Evolutionary conservation across 352 stramenopile genomes (phyloP), one percentile per base, ranked within the genome.

Genomic region (Blastocystis sp.): DNA sequence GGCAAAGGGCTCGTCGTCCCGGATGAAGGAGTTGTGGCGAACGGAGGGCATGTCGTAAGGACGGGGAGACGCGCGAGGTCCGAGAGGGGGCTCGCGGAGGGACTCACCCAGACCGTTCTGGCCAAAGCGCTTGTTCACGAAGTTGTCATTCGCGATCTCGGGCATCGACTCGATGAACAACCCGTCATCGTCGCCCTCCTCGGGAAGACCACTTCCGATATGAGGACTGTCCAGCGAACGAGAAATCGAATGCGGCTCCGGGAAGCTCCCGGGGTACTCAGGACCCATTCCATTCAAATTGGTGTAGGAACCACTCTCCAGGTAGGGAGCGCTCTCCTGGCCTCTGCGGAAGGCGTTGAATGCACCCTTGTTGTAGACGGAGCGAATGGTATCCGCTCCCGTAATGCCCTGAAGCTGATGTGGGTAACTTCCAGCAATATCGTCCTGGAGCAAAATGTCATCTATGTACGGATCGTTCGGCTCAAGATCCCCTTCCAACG

Each of bases 151-250:
- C 7, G 46, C 69, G 40, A 63, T 64, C 29, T 29, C 44, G 9
- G 69, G 69, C 44, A 81, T 81, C 1, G 69, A 64, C 42, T 64
- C 69, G 32, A 81, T 81, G 40, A 81, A 81, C 27, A 81, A 42
- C 0, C 69, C 48, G 36, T 81, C 48, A 64, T 81, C 69, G 11
- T 49, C 48, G 4, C 40, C 69, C 4, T 81, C 69, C 24, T 81
- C 69, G 4, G 44, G 48, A 27, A 81, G 40, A 40, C n/a, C 24
- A 61, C 27, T 64, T 14, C 9, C 16, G 16, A n/a, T 0, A 46
- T 44, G 46, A 18, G 46, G 46, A 61, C 69, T 64, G n/a, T 42
- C 56, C 27, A 63, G 18, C 21, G 69, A n/a, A 44, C 44, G 69
- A 27, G 69, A 44, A 9, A 81, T 21, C 7, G 69, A 81, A n/a